Percentiles rank a stretch among this genome's conserved stretches.
Evolutionary conservation across 371 early-diverging fungal species (phyloP).

Genomic region (Rhizopus delemar): DNA sequence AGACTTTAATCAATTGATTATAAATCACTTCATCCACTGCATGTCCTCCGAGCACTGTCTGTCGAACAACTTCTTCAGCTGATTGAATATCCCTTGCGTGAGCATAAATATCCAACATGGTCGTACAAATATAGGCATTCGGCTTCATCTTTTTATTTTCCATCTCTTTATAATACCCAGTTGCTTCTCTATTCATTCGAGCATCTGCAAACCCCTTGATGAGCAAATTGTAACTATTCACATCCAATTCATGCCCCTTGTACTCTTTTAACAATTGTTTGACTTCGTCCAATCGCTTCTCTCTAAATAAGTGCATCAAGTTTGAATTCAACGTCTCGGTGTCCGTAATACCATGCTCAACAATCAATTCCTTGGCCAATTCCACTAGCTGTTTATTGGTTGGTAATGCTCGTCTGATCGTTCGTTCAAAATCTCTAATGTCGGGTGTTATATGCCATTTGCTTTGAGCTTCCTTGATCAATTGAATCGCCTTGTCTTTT

Average conservation of each 20-base stretch:
- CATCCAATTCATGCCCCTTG: slow-evolving; percentile 22
- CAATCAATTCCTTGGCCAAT: slow-evolving; percentile 29
- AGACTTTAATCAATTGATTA: slow-evolving; percentile 47
- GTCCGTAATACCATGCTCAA: slow-evolving; percentile 24
- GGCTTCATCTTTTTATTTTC: slow-evolving; percentile 24
- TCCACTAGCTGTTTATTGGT: slow-evolving; percentile 25
- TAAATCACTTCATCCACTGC: slow-evolving; percentile 33
- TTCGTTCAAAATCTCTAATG: slow-evolving; percentile 40
- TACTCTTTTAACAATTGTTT: slow-evolving; percentile 26
- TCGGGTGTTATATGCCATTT: slow-evolving; percentile 29
- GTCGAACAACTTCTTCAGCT: slow-evolving; percentile 35
- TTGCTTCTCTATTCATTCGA: slow-evolving; percentile 29
- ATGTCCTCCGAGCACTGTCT: slow-evolving; percentile 31
- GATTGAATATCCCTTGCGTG: slow-evolving; percentile 27
- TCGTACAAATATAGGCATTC: slow-evolving; percentile 28
- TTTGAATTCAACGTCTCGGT: slow-evolving; percentile 33
- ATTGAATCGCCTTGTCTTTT: slow-evolving; percentile 30
- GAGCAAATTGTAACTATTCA: slow-evolving; percentile 37
- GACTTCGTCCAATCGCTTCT: slow-evolving; percentile 24
- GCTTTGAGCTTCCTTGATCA: slow-evolving; percentile 31
- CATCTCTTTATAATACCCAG: slow-evolving; percentile 38
- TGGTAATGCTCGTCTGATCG: slow-evolving; percentile 43
- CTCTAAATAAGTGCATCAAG: slow-evolving; percentile 31
- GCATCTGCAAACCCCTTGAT: slow-evolving; percentile 39
- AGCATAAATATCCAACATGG: slow-evolving; percentile 39